phyloP scores from a whole-genome alignment of 768 basidiomycete species.

The Psilocybe subaeruginosa region DNA sequence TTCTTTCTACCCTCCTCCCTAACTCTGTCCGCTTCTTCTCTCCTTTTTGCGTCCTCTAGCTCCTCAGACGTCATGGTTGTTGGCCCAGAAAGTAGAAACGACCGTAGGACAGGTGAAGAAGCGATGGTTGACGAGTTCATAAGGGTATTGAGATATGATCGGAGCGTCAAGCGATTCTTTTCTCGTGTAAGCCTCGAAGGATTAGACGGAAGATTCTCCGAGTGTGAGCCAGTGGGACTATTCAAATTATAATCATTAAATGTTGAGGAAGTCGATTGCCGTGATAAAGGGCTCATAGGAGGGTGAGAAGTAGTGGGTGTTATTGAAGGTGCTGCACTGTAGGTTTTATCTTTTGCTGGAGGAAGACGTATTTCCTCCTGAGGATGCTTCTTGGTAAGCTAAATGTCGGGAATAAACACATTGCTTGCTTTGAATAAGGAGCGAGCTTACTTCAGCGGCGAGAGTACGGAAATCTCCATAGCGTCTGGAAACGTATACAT shows the following conservation, averaged over 20 bases:
- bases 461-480: constrained; percentile 96
- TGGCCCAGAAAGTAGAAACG: constrained; percentile 82
- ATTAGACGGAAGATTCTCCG: constrained; percentile 11
- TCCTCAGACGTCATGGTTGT: constrained; percentile 73
- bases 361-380: constrained; percentile 80
- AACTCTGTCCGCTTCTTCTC: constrained; percentile 88
- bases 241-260: constrained; percentile 10
- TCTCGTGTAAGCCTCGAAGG: constrained; percentile 76
- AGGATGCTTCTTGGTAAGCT: constrained; percentile 89
- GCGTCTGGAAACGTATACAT: constrained; percentile 88
- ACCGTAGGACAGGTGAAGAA: constrained; percentile 82
- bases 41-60: constrained; percentile 69
- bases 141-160: constrained; percentile 87
- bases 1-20: constrained; percentile 86
- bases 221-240: constrained; percentile 6
- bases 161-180: constrained; percentile 92
- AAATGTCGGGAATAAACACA: constrained; percentile 4
- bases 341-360: constrained; percentile 86
- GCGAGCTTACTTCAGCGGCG: constrained; percentile 65
- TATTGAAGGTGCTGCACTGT: constrained; percentile 52
- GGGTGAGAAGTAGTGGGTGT: constrained; percentile 28
- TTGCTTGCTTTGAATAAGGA: constrained; percentile 7
- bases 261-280: constrained; percentile 16
- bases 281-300: constrained; percentile 18
- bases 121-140: constrained; percentile 74